Evolutionary conservation across 139 green algal genomes (phyloP).

Genomic region (Chlamydomonas sphaeroides): DNA sequence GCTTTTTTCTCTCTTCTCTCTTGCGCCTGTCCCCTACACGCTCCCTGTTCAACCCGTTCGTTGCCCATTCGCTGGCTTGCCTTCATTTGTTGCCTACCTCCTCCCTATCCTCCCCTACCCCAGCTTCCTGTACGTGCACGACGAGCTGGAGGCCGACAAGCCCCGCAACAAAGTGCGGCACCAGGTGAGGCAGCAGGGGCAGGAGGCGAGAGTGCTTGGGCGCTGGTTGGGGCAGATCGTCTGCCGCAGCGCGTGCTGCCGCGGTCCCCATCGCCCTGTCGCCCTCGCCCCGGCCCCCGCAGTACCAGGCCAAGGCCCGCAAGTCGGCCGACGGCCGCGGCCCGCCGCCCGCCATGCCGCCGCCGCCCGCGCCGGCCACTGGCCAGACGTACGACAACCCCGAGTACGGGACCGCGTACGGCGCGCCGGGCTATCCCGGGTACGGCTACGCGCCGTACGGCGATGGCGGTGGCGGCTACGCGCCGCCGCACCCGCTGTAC

Average conservation of each 20-base stretch:
- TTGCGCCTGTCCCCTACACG: no score
- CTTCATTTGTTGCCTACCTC: no score
- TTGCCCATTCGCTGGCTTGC: not conserved
- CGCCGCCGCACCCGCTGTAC: not conserved
- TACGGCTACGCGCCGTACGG: not conserved
- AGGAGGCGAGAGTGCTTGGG: not conserved
- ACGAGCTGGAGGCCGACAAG: conserved; percentile 1
- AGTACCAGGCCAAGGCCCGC: not conserved
- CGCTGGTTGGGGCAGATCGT: no score
- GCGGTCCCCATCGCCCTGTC: not conserved
- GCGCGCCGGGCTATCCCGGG: not conserved
- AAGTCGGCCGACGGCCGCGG: no score
- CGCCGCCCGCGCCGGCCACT: no score
- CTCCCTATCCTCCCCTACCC: no score
- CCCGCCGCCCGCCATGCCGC: no score
- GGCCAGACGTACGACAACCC: not conserved
- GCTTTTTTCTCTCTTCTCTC: no score
- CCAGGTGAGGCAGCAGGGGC: not conserved
- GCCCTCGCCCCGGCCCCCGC: no score
- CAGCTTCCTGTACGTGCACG: conserved; percentile 23
- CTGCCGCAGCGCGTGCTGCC: no score
- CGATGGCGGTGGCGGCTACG: not conserved
- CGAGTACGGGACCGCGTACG: not conserved
- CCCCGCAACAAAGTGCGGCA: not conserved
- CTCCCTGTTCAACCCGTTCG: not conserved